Percentiles rank a stretch among this genome's conserved stretches.
These are phyloP conservation scores for Leucosporidium yakuticum DNA, from an alignment of 768 basidiomycete species.

Conservation along the genomic window DNA sequence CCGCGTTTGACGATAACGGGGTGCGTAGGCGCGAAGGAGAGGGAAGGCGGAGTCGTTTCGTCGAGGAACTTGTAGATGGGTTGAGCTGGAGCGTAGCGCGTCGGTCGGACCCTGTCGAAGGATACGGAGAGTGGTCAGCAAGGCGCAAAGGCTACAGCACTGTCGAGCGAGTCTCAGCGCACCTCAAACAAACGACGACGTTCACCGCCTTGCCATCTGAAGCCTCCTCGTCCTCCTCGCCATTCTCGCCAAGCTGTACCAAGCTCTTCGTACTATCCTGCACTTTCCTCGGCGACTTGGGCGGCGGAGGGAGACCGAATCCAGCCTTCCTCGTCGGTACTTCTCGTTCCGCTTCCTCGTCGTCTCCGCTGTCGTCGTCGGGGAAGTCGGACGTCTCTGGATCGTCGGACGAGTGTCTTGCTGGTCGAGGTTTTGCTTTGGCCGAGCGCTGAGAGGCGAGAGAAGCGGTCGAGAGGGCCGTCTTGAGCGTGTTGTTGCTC, in stretches of 20 bases:
- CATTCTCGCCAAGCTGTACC: neutral
- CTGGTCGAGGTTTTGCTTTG: neutral
- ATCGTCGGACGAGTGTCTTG: neutral
- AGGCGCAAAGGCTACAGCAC: neutral
- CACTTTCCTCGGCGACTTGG: neutral
- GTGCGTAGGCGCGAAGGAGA: constrained; percentile 17
- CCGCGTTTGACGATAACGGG: constrained; percentile 29
- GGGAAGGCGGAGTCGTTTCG: neutral
- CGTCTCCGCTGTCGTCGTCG: constrained; percentile 2
- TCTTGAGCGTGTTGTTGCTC: neutral
- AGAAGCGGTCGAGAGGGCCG: too few species aligned
- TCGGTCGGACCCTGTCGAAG: constrained; percentile 25
- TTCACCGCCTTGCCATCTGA: constrained; percentile 26
- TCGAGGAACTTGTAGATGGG: constrained; percentile 10
- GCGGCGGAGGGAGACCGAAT: neutral
- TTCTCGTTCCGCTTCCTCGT: neutral
- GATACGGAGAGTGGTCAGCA: neutral
- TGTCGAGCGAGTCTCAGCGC: neutral
- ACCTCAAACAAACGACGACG: constrained; percentile 34
- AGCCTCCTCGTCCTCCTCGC: constrained; percentile 13
- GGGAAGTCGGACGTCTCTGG: neutral
- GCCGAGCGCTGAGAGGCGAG: neutral
- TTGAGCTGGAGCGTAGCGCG: neutral
- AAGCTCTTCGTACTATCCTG: neutral
- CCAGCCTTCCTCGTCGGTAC: neutral